These are phyloP conservation scores for Colletotrichum sublineola DNA, from an alignment of 2,329 filamentous ascomycete genomes.

Conservation along the genomic window DNA sequence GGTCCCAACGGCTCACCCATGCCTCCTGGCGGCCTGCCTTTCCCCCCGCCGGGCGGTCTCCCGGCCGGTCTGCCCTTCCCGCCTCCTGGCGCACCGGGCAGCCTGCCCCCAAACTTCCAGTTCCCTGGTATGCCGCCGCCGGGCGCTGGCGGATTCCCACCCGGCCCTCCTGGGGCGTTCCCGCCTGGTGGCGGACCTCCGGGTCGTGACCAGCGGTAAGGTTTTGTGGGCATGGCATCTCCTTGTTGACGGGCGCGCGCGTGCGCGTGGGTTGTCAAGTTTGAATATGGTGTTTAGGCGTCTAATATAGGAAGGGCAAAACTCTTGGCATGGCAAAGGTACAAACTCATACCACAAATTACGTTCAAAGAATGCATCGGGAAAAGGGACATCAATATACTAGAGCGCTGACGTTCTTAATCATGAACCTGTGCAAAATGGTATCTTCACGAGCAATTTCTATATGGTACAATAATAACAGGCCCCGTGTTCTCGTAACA, in stretches of 20 bases:
- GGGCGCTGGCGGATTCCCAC: constrained; percentile 53
- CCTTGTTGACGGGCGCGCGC: constrained; percentile 1
- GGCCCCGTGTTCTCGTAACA: constrained; percentile 27
- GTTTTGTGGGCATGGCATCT: not conserved
- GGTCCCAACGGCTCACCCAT: constrained; percentile 54
- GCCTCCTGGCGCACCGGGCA: constrained; percentile 44
- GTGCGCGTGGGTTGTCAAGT: constrained; percentile 11
- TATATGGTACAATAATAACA: constrained; percentile 36
- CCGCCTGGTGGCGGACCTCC: constrained; percentile 50
- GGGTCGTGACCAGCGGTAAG: constrained; percentile 57
- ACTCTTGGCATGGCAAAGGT: constrained; percentile 31
- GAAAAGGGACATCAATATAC: not conserved
- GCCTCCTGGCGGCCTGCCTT: constrained; percentile 58
- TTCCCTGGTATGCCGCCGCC: constrained; percentile 61
- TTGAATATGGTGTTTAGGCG: constrained; percentile 50
- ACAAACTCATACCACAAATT: constrained; percentile 27
- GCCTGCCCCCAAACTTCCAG: constrained; percentile 64
- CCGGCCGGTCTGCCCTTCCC: constrained; percentile 46
- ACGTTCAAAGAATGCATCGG: constrained; percentile 16
- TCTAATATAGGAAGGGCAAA: constrained; percentile 41
- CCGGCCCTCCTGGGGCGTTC: constrained; percentile 54
- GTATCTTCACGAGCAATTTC: constrained; percentile 37
- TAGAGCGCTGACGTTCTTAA: constrained; percentile 14
- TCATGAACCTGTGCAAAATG: constrained; percentile 16
- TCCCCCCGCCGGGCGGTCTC: constrained; percentile 55